Percentiles rank a stretch among this genome's conserved stretches.
phyloP scores from a whole-genome alignment of 805 yeast species.

The Suhomyces vadensis region DNA sequence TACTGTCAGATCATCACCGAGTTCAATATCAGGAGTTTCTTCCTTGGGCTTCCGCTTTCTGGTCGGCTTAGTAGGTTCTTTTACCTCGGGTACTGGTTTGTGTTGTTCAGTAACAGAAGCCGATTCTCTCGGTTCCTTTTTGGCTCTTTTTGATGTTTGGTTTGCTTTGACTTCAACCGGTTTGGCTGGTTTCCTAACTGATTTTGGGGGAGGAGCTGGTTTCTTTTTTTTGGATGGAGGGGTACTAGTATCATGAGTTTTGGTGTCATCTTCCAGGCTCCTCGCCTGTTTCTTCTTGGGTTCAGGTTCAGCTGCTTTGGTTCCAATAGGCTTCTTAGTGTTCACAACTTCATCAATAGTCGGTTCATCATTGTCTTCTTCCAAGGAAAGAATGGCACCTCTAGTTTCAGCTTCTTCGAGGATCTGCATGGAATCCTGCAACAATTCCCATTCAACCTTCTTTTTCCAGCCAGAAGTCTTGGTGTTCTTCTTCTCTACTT shows the following conservation, averaged over 20 bases:
- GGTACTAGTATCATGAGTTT: background rate
- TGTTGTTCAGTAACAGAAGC: conserved; percentile 11
- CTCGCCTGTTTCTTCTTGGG: conserved; percentile 5
- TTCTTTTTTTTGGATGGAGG: conserved; percentile 1
- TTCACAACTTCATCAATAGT: background rate
- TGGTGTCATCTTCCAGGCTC: background rate
- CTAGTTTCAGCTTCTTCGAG: conserved; percentile 46
- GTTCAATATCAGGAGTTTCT: background rate
- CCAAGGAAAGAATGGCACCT: conserved; percentile 24
- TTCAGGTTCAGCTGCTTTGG: conserved; percentile 8
- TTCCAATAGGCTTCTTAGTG: conserved; percentile 2
- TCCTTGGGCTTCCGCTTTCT: conserved; percentile 7
- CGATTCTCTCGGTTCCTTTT: conserved; percentile 5
- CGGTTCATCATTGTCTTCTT: conserved; percentile 8
- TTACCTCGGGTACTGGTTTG: conserved; percentile 4
- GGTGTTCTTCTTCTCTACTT: conserved; percentile 52
- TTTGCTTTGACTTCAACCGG: background rate
- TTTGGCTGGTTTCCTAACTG: conserved; percentile 7
- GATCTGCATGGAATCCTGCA: conserved; percentile 61
- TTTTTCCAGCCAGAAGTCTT: conserved; percentile 56
- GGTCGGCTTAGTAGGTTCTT: conserved; percentile 5
- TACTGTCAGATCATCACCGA: background rate
- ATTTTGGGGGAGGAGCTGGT: conserved; percentile 1
- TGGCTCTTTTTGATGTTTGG: conserved; percentile 1
- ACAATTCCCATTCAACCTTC: conserved; percentile 64